Percentiles rank a stretch among this genome's conserved stretches.
phyloP scores from a whole-genome alignment of 1,284 basidiomycete genomes.

The Cryptococcus deneoformans region DNA sequence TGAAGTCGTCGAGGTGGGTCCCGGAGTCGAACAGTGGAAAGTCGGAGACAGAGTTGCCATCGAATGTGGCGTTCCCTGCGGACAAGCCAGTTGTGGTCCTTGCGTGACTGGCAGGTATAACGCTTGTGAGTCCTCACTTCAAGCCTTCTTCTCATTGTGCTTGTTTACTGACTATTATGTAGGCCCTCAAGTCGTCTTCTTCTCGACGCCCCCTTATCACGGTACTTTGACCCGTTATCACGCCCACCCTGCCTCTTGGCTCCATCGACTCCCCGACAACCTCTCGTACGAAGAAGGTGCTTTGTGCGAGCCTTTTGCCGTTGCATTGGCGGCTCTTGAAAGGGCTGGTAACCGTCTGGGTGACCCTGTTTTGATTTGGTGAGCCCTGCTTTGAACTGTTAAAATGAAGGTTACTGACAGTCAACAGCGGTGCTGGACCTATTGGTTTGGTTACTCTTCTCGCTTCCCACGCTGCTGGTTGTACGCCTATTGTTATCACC shows the following conservation, averaged over 20 bases:
- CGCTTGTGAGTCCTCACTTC: slow-evolving; percentile 37
- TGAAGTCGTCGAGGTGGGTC: slow-evolving; percentile 51
- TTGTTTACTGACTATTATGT: background rate
- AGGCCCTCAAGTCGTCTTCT: slow-evolving; percentile 53
- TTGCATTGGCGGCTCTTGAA: slow-evolving; percentile 55
- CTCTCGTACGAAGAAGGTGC: slow-evolving; percentile 55
- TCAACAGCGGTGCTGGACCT: slow-evolving; percentile 52
- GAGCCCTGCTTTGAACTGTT: slow-evolving; percentile 3
- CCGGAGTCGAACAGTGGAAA: slow-evolving; percentile 46
- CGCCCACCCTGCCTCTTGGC: slow-evolving; percentile 56
- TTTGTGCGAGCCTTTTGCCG: slow-evolving; percentile 55
- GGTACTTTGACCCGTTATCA: slow-evolving; percentile 54
- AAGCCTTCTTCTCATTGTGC: slow-evolving; percentile 6
- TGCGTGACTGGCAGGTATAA: slow-evolving; percentile 57
- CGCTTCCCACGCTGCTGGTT: slow-evolving; percentile 55
- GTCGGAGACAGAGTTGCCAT: slow-evolving; percentile 53
- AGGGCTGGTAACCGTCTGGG: slow-evolving; percentile 53
- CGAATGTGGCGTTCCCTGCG: slow-evolving; percentile 56
- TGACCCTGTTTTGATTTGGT: slow-evolving; percentile 52
- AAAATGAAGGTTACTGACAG: background rate
- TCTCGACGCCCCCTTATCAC: slow-evolving; percentile 53
- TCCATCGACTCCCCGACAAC: slow-evolving; percentile 55
- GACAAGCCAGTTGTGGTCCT: slow-evolving; percentile 51
- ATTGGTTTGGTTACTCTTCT: slow-evolving; percentile 56
- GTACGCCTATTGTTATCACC: slow-evolving; percentile 56